Evolutionary conservation across 495 filamentous ascomycete genomes (phyloP).

Genomic region (Tuber aestivum): DNA sequence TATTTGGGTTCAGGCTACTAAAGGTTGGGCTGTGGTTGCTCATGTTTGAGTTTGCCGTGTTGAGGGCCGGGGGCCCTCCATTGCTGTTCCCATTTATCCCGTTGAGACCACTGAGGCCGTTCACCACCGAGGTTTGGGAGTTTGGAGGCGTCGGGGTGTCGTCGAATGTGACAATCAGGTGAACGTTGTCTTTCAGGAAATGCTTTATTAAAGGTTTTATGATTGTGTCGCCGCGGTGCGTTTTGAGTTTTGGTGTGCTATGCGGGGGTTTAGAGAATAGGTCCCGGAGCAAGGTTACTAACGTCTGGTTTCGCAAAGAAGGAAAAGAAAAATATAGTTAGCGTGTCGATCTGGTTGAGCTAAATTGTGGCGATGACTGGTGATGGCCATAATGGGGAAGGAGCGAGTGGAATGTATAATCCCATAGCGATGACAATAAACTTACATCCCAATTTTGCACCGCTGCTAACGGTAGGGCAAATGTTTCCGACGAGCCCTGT

Average conservation of each 20-base stretch:
- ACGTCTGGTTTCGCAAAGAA: conserved; percentile 27
- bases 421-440: conserved; percentile 3
- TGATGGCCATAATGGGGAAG: background rate
- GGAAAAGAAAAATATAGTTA: background rate
- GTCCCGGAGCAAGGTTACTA: conserved; percentile 33
- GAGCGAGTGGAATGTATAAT: conserved; percentile 4
- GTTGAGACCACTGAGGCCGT: background rate
- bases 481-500: conserved; percentile 41
- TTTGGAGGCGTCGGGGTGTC: conserved; percentile 18
- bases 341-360: background rate
- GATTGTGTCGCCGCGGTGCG: conserved; percentile 40
- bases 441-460: conserved; percentile 39
- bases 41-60: background rate
- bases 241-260: conserved; percentile 37
- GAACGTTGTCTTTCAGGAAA: conserved; percentile 38
- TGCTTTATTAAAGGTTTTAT: conserved; percentile 35
- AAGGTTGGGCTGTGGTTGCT: conserved; percentile 7
- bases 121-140: conserved; percentile 6
- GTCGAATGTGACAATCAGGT: conserved; percentile 37
- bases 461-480: conserved; percentile 35
- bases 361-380: background rate
- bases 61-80: background rate
- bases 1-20: conserved; percentile 24
- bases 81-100: conserved; percentile 3
- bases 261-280: conserved; percentile 32